Percentiles rank a stretch among this genome's conserved stretches.
Evolutionary conservation across 2,329 filamentous ascomycete species (phyloP).

Genomic region (Dendrostoma leiphaemia): DNA sequence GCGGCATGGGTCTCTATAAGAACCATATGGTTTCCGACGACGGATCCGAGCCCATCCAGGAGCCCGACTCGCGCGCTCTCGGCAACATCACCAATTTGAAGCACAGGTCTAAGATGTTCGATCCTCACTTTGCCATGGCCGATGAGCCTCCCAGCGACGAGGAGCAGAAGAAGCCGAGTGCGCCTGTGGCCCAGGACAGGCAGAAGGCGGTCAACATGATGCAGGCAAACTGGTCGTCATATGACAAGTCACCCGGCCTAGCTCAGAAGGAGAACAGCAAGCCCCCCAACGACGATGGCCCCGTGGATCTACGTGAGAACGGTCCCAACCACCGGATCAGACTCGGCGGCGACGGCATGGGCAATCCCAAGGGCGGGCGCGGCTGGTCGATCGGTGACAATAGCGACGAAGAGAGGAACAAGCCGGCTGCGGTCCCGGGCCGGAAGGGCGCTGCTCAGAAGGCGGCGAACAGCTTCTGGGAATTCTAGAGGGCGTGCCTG

Average conservation of each 20-base stretch:
- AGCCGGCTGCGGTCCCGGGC: conserved; percentile 32
- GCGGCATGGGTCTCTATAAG: conserved; percentile 70
- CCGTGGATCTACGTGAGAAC: conserved; percentile 21
- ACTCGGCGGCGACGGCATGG: conserved; percentile 66
- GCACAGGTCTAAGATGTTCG: conserved; percentile 74
- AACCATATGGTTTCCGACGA: conserved; percentile 70
- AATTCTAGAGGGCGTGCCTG: conserved; percentile 35
- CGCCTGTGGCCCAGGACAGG: conserved; percentile 56
- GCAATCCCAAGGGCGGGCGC: conserved; percentile 54
- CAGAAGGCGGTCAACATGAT: conserved; percentile 73
- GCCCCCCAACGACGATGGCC: conserved; percentile 23
- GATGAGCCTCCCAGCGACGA: conserved; percentile 67
- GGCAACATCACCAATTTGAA: conserved; percentile 71
- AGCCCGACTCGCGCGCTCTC: conserved; percentile 45
- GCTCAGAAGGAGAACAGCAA: conserved; percentile 52
- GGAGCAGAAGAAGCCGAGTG: no score
- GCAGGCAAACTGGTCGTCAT: conserved; percentile 60
- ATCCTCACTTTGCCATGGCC: conserved; percentile 71
- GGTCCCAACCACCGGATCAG: conserved; percentile 36
- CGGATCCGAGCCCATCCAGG: conserved; percentile 37
- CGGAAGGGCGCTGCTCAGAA: conserved; percentile 38
- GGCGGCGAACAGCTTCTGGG: conserved; percentile 42
- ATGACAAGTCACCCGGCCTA: conserved; percentile 54
- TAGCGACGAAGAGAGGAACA: conserved; percentile 42
- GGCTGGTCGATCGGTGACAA: conserved; percentile 60